Evolutionary conservation across 441 rosid species (phyloP).

Genomic region (Gossypium davidsonii): DNA sequence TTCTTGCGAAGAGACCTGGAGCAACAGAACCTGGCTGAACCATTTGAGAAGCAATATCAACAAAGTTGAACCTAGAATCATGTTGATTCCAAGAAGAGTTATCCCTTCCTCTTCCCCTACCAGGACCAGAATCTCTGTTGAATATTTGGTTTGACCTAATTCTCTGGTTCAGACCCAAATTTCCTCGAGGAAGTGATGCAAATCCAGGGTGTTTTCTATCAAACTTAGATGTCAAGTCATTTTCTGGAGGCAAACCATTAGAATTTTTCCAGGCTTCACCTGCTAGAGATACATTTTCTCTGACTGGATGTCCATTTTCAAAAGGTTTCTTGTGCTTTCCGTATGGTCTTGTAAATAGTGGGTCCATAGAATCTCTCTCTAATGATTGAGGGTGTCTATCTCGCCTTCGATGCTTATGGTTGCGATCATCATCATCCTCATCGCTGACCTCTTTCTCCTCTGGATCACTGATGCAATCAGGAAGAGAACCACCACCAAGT

Average conservation of each 20-base stretch:
- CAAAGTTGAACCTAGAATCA: slow-evolving; percentile 59
- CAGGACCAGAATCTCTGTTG: slow-evolving; percentile 56
- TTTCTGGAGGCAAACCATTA: slow-evolving; percentile 30
- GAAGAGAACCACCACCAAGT: slow-evolving; percentile 54
- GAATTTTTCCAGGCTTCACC: slow-evolving; percentile 41
- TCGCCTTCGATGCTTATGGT: slow-evolving; percentile 88
- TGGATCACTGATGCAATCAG: slow-evolving; percentile 65
- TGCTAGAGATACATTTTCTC: slow-evolving; percentile 42
- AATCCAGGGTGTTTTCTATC: slow-evolving; percentile 51
- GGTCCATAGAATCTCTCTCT: slow-evolving; percentile 64
- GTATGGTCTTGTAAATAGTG: slow-evolving; percentile 49
- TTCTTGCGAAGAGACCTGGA: slow-evolving; percentile 56
- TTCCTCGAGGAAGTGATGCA: slow-evolving; percentile 34
- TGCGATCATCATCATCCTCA: slow-evolving; percentile 98
- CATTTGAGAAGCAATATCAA: slow-evolving; percentile 75
- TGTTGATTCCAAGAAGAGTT: slow-evolving; percentile 65
- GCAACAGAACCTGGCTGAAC: slow-evolving; percentile 54
- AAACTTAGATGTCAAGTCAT: slow-evolving; percentile 36
- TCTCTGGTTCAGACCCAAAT: slow-evolving; percentile 53
- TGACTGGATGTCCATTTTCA: slow-evolving; percentile 49
- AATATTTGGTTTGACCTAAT: slow-evolving; percentile 43
- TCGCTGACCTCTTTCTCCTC: slow-evolving; percentile 94
- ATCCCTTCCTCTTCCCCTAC: slow-evolving; percentile 89
- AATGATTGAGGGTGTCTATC: slow-evolving; percentile 62
- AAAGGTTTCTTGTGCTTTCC: slow-evolving; percentile 58